phyloP scores from a whole-genome alignment of 1,284 basidiomycete species.

The Pyrrhoderma lamaoense region DNA sequence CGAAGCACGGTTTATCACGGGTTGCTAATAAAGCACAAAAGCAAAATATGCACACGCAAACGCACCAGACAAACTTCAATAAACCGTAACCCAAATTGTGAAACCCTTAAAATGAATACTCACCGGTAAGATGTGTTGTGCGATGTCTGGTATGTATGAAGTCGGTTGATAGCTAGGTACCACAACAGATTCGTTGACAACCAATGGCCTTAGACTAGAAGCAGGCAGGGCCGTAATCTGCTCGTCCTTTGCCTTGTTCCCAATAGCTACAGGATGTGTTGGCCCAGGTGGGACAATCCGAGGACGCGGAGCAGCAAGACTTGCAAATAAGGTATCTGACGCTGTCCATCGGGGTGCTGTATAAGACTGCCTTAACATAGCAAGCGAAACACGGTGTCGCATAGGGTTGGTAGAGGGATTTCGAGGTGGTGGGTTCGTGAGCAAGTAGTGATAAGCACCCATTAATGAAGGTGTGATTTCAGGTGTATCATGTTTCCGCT shows the following conservation, averaged over 20 bases:
- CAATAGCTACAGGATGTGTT: constrained; percentile 37
- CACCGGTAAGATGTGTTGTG: constrained; percentile 56
- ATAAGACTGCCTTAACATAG: constrained; percentile 50
- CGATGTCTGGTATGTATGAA: constrained; percentile 53
- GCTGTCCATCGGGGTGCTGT: constrained; percentile 57
- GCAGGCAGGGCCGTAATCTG: constrained; percentile 42
- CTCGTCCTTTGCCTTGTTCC: constrained; percentile 25
- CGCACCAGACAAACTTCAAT: no score
- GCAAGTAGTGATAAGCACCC: constrained; percentile 63
- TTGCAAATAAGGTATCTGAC: constrained; percentile 54
- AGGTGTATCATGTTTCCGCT: constrained; percentile 29
- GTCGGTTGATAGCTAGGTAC: constrained; percentile 45
- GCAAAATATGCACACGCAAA: no score
- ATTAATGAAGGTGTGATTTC: constrained; percentile 48
- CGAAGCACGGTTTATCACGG: constrained; percentile 53
- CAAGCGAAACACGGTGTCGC: constrained; percentile 63
- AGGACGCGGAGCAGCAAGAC: constrained; percentile 47
- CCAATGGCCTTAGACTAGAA: constrained; percentile 45
- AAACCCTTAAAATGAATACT: constrained; percentile 24
- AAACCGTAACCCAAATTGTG: neutral
- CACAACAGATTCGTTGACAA: constrained; percentile 43
- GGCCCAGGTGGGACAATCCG: constrained; percentile 49
- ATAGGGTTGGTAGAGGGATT: constrained; percentile 42
- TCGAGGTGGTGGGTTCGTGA: constrained; percentile 45
- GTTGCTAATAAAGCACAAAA: constrained; percentile 36